Conservation (phyloP, 192 early-diverging fungal species). For the Backusella parvicylindrica region DNA sequence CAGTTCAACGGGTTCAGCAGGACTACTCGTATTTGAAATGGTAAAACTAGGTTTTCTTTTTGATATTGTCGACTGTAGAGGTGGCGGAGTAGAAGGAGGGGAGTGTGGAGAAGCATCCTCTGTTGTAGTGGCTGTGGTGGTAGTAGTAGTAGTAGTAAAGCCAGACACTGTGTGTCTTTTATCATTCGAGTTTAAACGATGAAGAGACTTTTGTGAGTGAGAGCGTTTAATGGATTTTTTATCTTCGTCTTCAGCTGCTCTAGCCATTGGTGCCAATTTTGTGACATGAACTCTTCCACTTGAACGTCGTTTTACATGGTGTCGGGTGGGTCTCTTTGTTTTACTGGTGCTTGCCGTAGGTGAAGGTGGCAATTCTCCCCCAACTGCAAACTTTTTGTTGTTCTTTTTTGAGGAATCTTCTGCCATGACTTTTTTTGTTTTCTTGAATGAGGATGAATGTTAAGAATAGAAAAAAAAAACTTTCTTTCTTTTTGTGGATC, state of each 20-base stretch:
- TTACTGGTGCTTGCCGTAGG: background rate
- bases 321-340: slow-evolving; percentile 15
- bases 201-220: slow-evolving; percentile 15
- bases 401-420: background rate
- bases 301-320: slow-evolving; percentile 33
- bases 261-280: slow-evolving; percentile 28
- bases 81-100: slow-evolving; percentile 2
- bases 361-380: slow-evolving; percentile 16
- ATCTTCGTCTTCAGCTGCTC: background rate
- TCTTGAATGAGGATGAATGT: background rate
- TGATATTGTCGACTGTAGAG: background rate
- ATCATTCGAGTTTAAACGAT: background rate
- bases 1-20: background rate
- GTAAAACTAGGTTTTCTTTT: background rate
- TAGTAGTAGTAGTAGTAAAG: background rate
- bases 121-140: background rate
- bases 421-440: background rate
- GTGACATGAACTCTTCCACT: slow-evolving; percentile 33
- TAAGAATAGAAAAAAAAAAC: background rate
- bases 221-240: slow-evolving; percentile 18
- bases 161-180: background rate
- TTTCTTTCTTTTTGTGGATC: background rate
- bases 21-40: background rate
- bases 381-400: slow-evolving; percentile 7
- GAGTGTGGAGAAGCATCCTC: background rate